Evolutionary conservation across 768 basidiomycete genomes (phyloP).

Genomic region (Tephrocybe rancida): DNA sequence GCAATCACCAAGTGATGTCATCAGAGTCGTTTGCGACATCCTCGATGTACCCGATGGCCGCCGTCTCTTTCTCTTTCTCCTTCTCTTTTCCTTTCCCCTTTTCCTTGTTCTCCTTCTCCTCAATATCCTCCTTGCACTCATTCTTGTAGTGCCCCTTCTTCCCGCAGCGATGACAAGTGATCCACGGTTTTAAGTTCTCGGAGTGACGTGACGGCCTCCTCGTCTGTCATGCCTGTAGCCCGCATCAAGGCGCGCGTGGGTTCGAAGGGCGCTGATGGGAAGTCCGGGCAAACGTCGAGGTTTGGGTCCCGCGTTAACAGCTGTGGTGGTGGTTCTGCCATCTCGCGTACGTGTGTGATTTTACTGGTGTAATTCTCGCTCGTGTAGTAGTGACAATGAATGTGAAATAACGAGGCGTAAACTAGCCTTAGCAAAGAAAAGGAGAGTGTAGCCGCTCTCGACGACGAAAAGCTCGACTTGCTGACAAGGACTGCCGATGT

Average conservation of each 20-base stretch:
- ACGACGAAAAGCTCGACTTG: not conserved
- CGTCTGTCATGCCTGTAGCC: not conserved
- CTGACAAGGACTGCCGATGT: not conserved
- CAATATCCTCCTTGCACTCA: too few species aligned
- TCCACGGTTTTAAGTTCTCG: too few species aligned
- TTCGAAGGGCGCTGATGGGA: not conserved
- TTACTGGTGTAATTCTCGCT: not conserved
- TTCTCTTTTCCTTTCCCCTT: too few species aligned
- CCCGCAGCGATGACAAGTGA: too few species aligned
- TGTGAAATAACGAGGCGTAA: not conserved
- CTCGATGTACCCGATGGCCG: too few species aligned
- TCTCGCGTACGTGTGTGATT: not conserved
- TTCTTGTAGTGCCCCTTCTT: too few species aligned
- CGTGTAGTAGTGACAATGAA: not conserved
- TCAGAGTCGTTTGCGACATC: too few species aligned
- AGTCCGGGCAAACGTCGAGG: slow-evolving; percentile 4
- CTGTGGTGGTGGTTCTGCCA: not conserved
- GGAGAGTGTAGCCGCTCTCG: slow-evolving; percentile 1
- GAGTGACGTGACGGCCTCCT: not conserved
- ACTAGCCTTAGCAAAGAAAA: not conserved
- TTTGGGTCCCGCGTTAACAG: not conserved
- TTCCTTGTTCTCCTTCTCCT: too few species aligned
- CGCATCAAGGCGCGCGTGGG: not conserved
- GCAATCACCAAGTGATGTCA: too few species aligned
- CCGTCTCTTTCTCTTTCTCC: too few species aligned